Evolutionary conservation across 495 filamentous ascomycete species (phyloP).

Genomic region (Daldinia grandis): DNA sequence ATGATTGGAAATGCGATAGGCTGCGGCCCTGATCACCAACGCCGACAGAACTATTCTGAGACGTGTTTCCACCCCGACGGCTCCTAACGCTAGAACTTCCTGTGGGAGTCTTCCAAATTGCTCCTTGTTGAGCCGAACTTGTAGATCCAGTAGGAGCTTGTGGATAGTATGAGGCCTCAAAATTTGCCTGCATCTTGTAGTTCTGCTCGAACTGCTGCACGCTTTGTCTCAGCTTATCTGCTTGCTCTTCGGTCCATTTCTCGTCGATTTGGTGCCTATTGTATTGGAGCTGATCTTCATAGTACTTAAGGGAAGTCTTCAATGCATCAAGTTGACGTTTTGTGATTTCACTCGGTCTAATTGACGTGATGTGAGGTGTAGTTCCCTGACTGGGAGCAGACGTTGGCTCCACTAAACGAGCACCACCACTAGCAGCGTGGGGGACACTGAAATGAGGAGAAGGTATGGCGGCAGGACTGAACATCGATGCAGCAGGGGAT

Average conservation of each 20-base stretch:
- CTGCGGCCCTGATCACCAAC: conserved; percentile 7
- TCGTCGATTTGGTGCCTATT: conserved; percentile 62
- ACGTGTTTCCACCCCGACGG: conserved; percentile 24
- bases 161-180: conserved; percentile 45
- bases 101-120: conserved; percentile 25
- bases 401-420: conserved; percentile 17
- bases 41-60: conserved; percentile 33
- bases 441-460: conserved; percentile 3
- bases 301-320: conserved; percentile 50
- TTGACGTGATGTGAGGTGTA: conserved; percentile 53
- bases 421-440: conserved; percentile 1
- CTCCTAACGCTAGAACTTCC: conserved; percentile 30
- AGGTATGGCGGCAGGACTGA: conserved; percentile 10
- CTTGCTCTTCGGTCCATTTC: conserved; percentile 47
- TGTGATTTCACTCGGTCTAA: conserved; percentile 58
- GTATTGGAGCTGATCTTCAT: conserved; percentile 57
- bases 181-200: conserved; percentile 47
- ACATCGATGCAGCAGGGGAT: conserved; percentile 12
- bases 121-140: conserved; percentile 4
- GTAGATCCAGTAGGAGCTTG: conserved; percentile 25
- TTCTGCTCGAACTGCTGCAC: conserved; percentile 53
- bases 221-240: conserved; percentile 44
- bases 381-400: conserved; percentile 15
- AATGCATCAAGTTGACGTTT: conserved; percentile 54
- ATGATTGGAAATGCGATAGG: conserved; percentile 11